phyloP scores from a whole-genome alignment of 2,329 filamentous ascomycete genomes.

The Calonectria ilicicola region DNA sequence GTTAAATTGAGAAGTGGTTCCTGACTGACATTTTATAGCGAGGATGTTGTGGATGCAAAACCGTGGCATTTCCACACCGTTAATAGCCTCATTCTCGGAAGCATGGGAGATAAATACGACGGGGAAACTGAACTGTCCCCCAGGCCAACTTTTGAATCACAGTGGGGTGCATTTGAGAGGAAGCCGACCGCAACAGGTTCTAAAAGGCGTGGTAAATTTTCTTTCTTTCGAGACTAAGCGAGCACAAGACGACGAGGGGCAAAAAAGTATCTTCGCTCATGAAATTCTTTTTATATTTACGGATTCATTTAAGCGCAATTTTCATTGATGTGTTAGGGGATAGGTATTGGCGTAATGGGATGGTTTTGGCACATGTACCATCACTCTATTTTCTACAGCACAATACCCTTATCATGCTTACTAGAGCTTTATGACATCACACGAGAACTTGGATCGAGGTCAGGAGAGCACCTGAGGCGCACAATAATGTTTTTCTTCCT shows the following conservation, averaged over 20 bases:
- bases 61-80: conserved; percentile 3
- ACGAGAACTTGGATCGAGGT: not conserved
- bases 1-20: not conserved
- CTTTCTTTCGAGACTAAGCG: not conserved
- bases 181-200: not conserved
- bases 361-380: not conserved
- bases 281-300: not conserved
- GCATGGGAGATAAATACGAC: not conserved
- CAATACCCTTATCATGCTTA: not conserved
- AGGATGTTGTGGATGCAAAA: conserved; percentile 12
- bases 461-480: too few relatives aligned
- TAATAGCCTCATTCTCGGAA: conserved; percentile 7
- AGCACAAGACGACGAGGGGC: not conserved
- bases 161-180: not conserved
- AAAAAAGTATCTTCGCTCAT: not conserved
- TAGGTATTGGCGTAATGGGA: not conserved
- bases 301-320: not conserved
- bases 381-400: not conserved
- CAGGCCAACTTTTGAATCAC: rapidly evolving
- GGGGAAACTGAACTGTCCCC: not conserved
- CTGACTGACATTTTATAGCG: not conserved
- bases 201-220: not conserved
- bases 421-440: not conserved
- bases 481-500: too few relatives aligned
- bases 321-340: too few relatives aligned